Percentiles rank a stretch among this genome's conserved stretches.
These are phyloP conservation scores for Nelumbo lutea DNA, from an alignment of 164 flowering plant genomes.

Conservation along the genomic window DNA sequence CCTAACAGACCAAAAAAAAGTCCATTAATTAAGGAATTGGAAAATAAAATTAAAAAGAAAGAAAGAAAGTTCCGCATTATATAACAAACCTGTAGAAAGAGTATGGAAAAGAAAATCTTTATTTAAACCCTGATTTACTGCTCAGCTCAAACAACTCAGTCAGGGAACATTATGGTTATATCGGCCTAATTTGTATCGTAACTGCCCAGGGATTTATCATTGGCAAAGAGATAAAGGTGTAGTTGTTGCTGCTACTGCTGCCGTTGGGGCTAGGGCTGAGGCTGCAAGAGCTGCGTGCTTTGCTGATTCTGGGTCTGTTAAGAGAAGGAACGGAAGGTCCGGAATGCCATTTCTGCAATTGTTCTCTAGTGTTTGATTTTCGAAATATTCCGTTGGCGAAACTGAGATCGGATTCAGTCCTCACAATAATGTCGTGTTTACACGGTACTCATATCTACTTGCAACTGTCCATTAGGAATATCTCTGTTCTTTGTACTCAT, in stretches of 20 bases:
- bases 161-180: slow-evolving; percentile 21
- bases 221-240: slow-evolving; percentile 61
- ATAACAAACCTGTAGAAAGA: not conserved
- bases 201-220: slow-evolving; percentile 75
- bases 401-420: no score
- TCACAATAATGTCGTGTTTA: no score
- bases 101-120: no score
- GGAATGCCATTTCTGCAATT: slow-evolving; percentile 21
- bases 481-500: no score
- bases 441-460: no score
- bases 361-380: not conserved
- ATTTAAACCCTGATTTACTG: not conserved
- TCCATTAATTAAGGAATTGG: slow-evolving; percentile 8
- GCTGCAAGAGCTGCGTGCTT: slow-evolving; percentile 20
- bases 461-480: no score
- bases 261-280: slow-evolving; percentile 27
- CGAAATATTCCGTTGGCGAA: not conserved
- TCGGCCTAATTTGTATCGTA: slow-evolving; percentile 92
- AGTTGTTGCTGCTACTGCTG: slow-evolving; percentile 71
- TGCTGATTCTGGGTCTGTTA: slow-evolving; percentile 24
- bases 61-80: no score
- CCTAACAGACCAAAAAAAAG: slow-evolving; percentile 31
- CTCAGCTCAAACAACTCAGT: not conserved
- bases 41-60: not conserved
- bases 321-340: slow-evolving; percentile 16